Conservation (phyloP, 108 stramenopile genomes). For the Cyclotella baltica region DNA sequence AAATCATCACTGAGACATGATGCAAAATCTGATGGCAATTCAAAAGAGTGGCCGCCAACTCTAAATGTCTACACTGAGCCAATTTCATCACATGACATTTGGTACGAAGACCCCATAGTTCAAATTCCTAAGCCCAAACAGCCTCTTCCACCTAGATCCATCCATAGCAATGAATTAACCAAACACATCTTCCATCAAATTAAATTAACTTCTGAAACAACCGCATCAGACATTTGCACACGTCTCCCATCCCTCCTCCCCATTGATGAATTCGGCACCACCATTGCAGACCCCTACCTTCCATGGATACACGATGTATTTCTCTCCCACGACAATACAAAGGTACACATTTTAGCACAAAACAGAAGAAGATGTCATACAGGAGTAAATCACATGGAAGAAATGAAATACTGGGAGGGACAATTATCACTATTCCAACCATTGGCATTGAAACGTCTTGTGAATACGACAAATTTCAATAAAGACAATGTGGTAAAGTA, state of each 20-base stretch:
- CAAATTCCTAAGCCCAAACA: constrained; percentile 14
- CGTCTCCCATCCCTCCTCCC: constrained; percentile 52
- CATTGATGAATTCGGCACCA: constrained; percentile 65
- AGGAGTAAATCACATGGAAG: constrained; percentile 47
- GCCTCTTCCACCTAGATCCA: constrained; percentile 37
- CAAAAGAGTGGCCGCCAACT: constrained; percentile 44
- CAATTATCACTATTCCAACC: constrained; percentile 75
- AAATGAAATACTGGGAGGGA: constrained; percentile 71
- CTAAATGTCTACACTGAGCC: constrained; percentile 49
- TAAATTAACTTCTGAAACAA: constrained; percentile 11
- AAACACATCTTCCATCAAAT: constrained; percentile 33
- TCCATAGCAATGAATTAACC: constrained; percentile 28
- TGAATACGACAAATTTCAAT: constrained; percentile 10
- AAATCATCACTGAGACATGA: neutral
- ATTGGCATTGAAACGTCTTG: constrained; percentile 57
- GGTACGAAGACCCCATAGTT: constrained; percentile 43
- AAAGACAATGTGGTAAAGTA: constrained; percentile 49
- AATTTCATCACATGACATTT: constrained; percentile 27
- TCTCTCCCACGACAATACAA: constrained; percentile 33
- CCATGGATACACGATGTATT: constrained; percentile 81
- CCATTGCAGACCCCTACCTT: constrained; percentile 64
- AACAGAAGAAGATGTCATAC: constrained; percentile 76
- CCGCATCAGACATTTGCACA: constrained; percentile 24
- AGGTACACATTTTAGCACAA: constrained; percentile 66
- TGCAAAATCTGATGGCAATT: neutral